phyloP scores from a whole-genome alignment of 768 basidiomycete species.

The Dioszegia hungarica region DNA sequence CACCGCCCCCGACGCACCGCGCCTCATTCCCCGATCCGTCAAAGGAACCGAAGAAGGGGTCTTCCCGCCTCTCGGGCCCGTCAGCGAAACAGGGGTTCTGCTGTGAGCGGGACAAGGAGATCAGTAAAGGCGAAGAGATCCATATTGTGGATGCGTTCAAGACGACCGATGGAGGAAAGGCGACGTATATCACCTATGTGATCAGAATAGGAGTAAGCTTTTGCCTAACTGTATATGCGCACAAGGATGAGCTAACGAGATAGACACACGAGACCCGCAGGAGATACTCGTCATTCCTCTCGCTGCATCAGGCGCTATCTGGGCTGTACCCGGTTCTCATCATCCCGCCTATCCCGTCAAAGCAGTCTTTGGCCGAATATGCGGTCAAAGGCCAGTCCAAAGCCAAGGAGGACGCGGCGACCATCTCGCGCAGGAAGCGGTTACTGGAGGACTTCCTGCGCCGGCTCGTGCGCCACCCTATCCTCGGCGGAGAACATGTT shows the following conservation, averaged over 20 bases:
- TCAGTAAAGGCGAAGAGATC: conserved; percentile 40
- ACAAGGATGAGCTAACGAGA: conserved; percentile 5
- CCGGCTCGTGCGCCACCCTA: conserved; percentile 82
- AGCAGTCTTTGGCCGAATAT: conserved; percentile 92
- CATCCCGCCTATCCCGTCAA: conserved; percentile 94
- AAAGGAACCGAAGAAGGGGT: conserved; percentile 29
- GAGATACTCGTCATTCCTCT: conserved; percentile 97
- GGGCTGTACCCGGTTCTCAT: conserved; percentile 93
- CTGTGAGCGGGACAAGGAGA: conserved; percentile 44
- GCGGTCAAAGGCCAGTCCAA: conserved; percentile 77
- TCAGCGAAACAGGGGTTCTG: conserved; percentile 43
- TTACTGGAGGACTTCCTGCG: conserved; percentile 95
- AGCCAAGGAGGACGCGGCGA: conserved; percentile 88
- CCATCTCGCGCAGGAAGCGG: conserved; percentile 86
- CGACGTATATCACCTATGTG: conserved; percentile 90
- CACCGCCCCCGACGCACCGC: conserved; percentile 43
- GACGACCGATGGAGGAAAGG: conserved; percentile 78
- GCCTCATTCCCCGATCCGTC: conserved; percentile 42
- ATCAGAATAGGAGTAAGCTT: conserved; percentile 73
- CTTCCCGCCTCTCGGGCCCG: conserved; percentile 30
- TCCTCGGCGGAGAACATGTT: conserved; percentile 89
- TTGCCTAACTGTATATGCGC: conserved; percentile 23
- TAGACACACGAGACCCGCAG: conserved; percentile 50
- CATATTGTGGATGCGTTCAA: conserved; percentile 87
- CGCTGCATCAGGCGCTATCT: conserved; percentile 71